Percentiles rank a stretch among this genome's conserved stretches.
Evolutionary conservation across 805 yeast genomes (phyloP).

Genomic region (Metschnikowia sp.): DNA sequence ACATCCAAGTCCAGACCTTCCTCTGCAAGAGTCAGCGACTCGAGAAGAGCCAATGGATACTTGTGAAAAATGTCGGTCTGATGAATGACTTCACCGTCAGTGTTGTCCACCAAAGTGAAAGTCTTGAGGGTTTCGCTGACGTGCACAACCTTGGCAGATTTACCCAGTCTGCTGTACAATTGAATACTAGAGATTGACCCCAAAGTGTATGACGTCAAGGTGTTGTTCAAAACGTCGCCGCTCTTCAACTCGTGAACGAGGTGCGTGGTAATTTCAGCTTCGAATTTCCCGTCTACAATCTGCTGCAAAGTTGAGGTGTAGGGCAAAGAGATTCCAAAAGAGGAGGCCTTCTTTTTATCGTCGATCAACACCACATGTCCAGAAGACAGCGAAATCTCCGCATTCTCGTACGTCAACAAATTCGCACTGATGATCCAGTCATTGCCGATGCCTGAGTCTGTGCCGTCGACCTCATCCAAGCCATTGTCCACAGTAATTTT

Average conservation of each 20-base stretch:
- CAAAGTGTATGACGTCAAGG: constrained; percentile 25
- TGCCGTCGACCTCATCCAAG: constrained; percentile 15
- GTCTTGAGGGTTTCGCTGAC: constrained; percentile 18
- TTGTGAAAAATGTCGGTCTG: constrained; percentile 17
- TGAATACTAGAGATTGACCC: constrained; percentile 39
- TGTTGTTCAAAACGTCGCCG: constrained; percentile 32
- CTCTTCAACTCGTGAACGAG: constrained; percentile 36
- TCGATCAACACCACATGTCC: constrained; percentile 35
- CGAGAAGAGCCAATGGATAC: constrained; percentile 29
- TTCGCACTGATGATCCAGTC: constrained; percentile 64
- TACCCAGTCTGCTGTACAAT: constrained; percentile 37
- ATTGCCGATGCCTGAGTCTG: constrained; percentile 33
- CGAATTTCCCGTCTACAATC: constrained; percentile 33
- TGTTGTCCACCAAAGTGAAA: constrained; percentile 22
- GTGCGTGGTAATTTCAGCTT: constrained; percentile 30
- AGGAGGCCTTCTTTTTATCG: constrained; percentile 21
- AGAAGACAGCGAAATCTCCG: constrained; percentile 31
- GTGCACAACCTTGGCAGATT: constrained; percentile 32
- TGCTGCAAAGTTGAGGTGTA: constrained; percentile 35
- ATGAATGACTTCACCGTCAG: constrained; percentile 18
- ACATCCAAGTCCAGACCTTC: constrained; percentile 26
- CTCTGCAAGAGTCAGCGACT: constrained; percentile 15
- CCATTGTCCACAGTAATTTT: constrained; percentile 18
- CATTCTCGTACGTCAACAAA: constrained; percentile 51
- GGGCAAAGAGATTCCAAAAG: constrained; percentile 37